These are phyloP conservation scores for Talaromyces sp. DNA, from an alignment of 2,329 filamentous ascomycete genomes.

Conservation along the genomic window DNA sequence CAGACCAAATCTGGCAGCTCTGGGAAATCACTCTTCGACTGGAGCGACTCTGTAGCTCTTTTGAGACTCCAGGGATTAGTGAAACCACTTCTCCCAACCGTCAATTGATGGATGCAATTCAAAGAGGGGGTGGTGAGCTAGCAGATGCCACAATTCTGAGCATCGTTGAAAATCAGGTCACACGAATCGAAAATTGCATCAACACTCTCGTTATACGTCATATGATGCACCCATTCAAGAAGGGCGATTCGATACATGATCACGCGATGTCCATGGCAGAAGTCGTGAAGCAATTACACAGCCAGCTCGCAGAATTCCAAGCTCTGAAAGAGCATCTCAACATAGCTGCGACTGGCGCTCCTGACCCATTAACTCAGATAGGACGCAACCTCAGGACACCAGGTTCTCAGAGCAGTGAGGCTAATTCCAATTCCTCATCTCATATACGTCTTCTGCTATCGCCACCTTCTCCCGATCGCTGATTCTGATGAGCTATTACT, in stretches of 20 bases:
- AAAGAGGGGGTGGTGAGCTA: slow-evolving; percentile 72
- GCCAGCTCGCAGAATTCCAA: slow-evolving; percentile 41
- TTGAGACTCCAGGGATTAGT: slow-evolving; percentile 67
- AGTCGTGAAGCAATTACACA: slow-evolving; percentile 48
- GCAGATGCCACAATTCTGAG: slow-evolving; percentile 84
- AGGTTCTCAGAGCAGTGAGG: slow-evolving; percentile 4
- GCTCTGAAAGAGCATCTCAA: slow-evolving; percentile 41
- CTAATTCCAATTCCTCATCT: slow-evolving; percentile 10
- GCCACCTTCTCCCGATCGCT: slow-evolving; percentile 10
- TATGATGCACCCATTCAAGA: slow-evolving; percentile 66
- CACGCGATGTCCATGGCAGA: slow-evolving; percentile 74
- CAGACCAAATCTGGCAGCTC: slow-evolving; percentile 80
- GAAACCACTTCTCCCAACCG: slow-evolving; percentile 76
- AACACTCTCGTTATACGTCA: slow-evolving; percentile 76
- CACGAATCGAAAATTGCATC: slow-evolving; percentile 73
- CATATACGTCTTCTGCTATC: slow-evolving; percentile 4
- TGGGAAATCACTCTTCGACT: slow-evolving; percentile 86
- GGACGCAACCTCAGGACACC: slow-evolving; percentile 10
- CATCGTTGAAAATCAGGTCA: slow-evolving; percentile 92
- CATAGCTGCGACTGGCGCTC: slow-evolving; percentile 1
- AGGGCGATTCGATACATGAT: slow-evolving; percentile 62
- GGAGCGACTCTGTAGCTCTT: slow-evolving; percentile 85
- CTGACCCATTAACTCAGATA: slow-evolving; percentile 6
- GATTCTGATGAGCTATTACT: slow-evolving; percentile 25
- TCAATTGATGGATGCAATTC: slow-evolving; percentile 72